Base-by-base conservation (phyloP, 306 rosid genomes). In the Prunus dulcis region DNA sequence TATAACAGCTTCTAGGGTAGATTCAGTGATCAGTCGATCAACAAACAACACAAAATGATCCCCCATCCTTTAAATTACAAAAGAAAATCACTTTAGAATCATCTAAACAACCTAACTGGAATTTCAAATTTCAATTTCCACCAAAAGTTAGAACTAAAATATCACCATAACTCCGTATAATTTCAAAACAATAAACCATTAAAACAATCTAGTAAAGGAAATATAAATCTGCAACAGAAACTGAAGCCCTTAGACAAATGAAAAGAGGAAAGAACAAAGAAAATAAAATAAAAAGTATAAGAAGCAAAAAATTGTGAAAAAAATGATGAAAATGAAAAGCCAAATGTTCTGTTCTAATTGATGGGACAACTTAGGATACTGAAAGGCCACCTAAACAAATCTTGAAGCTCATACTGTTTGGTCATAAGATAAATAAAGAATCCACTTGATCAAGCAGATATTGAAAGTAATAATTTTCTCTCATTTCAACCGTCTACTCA, bases 31-130 rank as follows among this genome's bases (percentile, higher is more conserved):
- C 43, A 82, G 53, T 74, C 45, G 75, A 86, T 84, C 79, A 82
- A 85, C 67, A 53, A 82, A 82, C 67, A 85, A 23, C 70, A 67
- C 80, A 65, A 85, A 81, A 74, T 85, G 76, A 79, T 76, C 86
- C 82, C 80, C 83, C 86, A 83, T 80, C 75, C 78, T 87, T 78
- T 73, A 75, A 64, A 47, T 58, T 18, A 68, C 14, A 23, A 23
- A 60, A 78, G 72, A 46, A 67, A 62, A 49, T n/a, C 38, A 46
- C 18, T 53, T 73, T 47, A 62, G 22, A 41, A 45, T 53, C 61
- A 64, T 23, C 45, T n/a, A 61, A 2, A 47, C 17, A 28, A 22
- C 13, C 12, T 28, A 13, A 32, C 18, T 72, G 20, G 51, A 9
- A 13, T 9, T 32, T 32, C 65, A n/a, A 19, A 32, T 11, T 11